Evolutionary conservation across 2,329 filamentous ascomycete genomes (phyloP), one percentile per base, ranked within the genome.

Genomic region (Cladophialophora carrionii): DNA sequence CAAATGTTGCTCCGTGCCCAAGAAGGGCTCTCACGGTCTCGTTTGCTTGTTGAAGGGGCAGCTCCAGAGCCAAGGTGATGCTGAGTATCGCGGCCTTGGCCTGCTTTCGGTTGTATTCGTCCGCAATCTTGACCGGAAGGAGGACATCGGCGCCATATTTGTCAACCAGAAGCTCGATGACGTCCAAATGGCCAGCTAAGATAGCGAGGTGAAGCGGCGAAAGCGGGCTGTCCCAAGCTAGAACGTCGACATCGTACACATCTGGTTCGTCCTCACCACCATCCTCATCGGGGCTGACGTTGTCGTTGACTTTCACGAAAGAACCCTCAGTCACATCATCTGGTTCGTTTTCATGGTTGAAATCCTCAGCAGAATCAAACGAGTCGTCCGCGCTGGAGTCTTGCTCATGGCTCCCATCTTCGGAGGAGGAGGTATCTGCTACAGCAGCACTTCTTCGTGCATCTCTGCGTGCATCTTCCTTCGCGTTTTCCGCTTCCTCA

Each of bases 141-240:
- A 93, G 80, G 0, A 89, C 83, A 74, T 96, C 91, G 4, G 91
- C 90, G 7, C 90, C 92, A 72, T 91, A 95, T 0, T 83, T 83
- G 52, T 87, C 81, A 59, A 90, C 89, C 6, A 96, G 83, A 26
- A 86, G 76, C 63, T 88, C 85, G 14, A 94, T 90, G 10, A 87
- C 84, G 3, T 89, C 83, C 29, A 84, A 79, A 69, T 94, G 88
- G 0, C 90, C 91, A 65, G 86, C 85, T 1, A 90, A 75, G 66
- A 96, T 92, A 7, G 92, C 92, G 31, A 92, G 82, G 74, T 96
- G 92, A 4, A 96, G 81, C 1, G 92, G 87, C 12, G 89, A 90
- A 63, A 87, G 85, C 4, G 88, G 86, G 4, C 83, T 84, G 71
- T 96, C 91, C 92, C 92, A 96, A 1, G 90, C 86, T n/a, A 90